Base-by-base conservation (phyloP, 225 moss, liverwort and hornwort species). In the Thuidium tamariscinum region DNA sequence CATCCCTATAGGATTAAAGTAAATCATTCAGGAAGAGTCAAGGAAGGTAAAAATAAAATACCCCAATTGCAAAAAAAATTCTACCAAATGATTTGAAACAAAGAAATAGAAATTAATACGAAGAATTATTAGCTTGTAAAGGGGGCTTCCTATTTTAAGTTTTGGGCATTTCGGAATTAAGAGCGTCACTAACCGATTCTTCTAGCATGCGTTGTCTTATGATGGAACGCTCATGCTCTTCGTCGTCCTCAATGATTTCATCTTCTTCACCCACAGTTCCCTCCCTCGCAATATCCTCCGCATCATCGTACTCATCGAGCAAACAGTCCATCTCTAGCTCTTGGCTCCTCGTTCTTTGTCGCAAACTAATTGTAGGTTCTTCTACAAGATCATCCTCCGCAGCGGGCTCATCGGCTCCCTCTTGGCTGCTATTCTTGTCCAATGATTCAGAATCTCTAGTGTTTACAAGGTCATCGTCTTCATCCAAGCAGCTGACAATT, bases 151-250 rank as follows among this genome's bases (percentile, higher is more conserved):
- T 19, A 46, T 13, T n/a, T 59, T 5, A 11, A 59, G 18, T 44
- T 60, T 61, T 6, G 48, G n/a, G 48, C 27, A 27, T 37, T 30
- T 69, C 54, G 37, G 55, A 37, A 19, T 39, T 55, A 34, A 29
- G 32, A 70, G 46, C 41, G 70, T 75, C 37, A 93, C 95, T 91
- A 74, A 98, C 98, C 84, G 98, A 96, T 94, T 98, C 95, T 71
- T 94, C 92, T 32, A 98, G 93, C 89, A 95, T 74, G n/a, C 95
- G 92, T 88, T 96, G 95, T 74, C 91, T 93, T 74, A 92, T 89
- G 81, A 94, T 80, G n/a, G 87, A 91, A 36, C 85, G 86, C 79
- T 95, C 96, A 80, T 95, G 93, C 59, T 95, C 94, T 86, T 95
- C 95, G 32, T 95, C 95, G 83, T 96, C 96, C 83, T 96, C 96